Evolutionary conservation across 176 grass and related monocot genomes (phyloP), one percentile per base, ranked within the genome.

Genomic region (Oryza officinalis): DNA sequence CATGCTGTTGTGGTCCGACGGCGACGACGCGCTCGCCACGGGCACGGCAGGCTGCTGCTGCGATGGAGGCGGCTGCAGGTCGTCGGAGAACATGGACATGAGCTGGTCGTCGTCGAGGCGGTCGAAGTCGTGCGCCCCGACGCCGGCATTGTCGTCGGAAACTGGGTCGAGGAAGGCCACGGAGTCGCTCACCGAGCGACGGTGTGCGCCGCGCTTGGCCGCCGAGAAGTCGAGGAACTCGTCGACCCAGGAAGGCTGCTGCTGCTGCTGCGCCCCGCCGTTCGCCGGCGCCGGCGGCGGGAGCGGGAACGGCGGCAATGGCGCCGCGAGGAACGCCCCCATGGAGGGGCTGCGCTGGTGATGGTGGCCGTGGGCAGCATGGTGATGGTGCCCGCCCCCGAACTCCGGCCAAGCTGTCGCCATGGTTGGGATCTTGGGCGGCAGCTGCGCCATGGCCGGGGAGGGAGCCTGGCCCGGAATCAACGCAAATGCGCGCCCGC

Each of bases 101-200:
- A 97, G 84, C 89, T 94, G 91, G 63, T 88, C 90, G 43, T 94
- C 92, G 68, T 97, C 95, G 60, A 94, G 92, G 57, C 90, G 90
- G 83, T 94, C 90, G 71, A 97, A 92, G 27, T 97, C 94, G 65
- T 70, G 30, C 32, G 23, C 72, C 70, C 65, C 85, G 64, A 26
- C 72, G 60, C 2, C 76, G 35, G 63, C 82, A 50, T 86, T 71
- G 72, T 71, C 81, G 33, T 63, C 76, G 46, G 59, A n/a, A 6
- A 70, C 60, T 28, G 61, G 35, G 61, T 91, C 92, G 27, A 94
- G 87, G 79, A 94, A 92, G 0, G 90, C 76, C 13, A 92, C 82
- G 22, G 92, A 97, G 76, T 97, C 86, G 69, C 84, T 91, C 22
- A 87, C 85, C 13, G 90, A 71, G 72, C 88, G 70, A 54, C 95